phyloP scores from a whole-genome alignment of 768 basidiomycete genomes.

The Clitopilus passeckerianus region DNA sequence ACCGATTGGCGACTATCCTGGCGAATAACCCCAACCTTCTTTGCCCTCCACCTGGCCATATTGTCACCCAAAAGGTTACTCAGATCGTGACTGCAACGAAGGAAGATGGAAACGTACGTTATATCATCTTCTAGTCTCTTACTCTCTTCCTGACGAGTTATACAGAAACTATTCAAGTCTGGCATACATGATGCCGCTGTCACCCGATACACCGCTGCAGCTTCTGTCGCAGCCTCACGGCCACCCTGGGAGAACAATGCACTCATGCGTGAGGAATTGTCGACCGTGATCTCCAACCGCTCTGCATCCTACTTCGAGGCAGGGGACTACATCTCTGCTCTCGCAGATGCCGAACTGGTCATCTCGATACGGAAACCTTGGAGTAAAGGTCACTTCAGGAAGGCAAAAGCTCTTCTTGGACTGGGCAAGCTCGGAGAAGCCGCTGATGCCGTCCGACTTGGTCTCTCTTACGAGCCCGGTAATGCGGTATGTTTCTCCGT shows the following conservation, averaged over 20 bases:
- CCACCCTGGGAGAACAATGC: constrained; percentile 88
- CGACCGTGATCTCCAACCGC: constrained; percentile 86
- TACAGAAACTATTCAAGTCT: constrained; percentile 73
- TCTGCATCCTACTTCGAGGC: constrained; percentile 81
- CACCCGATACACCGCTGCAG: constrained; percentile 73
- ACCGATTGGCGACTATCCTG: constrained; percentile 71
- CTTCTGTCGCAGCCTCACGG: constrained; percentile 70
- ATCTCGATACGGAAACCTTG: constrained; percentile 80
- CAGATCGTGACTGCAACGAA: constrained; percentile 75
- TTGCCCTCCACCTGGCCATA: constrained; percentile 78
- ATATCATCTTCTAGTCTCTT: constrained; percentile 2
- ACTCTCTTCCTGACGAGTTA: constrained; percentile 9
- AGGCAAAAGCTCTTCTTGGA: constrained; percentile 81
- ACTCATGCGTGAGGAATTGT: constrained; percentile 85
- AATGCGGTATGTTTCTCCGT: constrained; percentile 28
- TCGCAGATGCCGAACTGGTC: constrained; percentile 90
- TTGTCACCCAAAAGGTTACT: constrained; percentile 71
- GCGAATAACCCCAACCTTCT: constrained; percentile 63
- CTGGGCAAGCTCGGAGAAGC: constrained; percentile 70
- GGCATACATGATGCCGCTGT: constrained; percentile 70
- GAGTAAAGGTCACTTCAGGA: constrained; percentile 96
- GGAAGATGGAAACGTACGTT: constrained; percentile 90
- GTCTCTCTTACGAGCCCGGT: constrained; percentile 74
- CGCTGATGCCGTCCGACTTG: constrained; percentile 74
- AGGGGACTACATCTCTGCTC: constrained; percentile 69